Evolutionary conservation across 2,329 filamentous ascomycete genomes (phyloP).

Genomic region (Penicillium palitans): DNA sequence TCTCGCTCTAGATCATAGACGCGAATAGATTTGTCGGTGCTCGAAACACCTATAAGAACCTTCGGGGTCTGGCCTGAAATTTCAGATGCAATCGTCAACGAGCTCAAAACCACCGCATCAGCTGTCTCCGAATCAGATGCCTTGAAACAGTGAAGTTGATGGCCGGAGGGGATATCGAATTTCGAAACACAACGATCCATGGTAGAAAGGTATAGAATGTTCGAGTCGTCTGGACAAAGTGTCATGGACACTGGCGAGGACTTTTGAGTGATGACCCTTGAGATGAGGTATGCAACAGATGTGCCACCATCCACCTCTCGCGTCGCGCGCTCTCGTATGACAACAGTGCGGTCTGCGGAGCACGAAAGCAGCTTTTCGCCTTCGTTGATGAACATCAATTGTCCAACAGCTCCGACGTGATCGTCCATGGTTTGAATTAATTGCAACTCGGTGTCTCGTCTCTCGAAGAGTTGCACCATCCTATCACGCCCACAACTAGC

Average conservation of each 20-base stretch:
- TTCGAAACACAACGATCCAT: constrained; percentile 62
- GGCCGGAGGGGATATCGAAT: constrained; percentile 66
- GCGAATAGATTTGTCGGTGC: constrained; percentile 92
- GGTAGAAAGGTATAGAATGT: constrained; percentile 59
- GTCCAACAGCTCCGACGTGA: constrained; percentile 81
- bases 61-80: constrained; percentile 58
- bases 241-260: constrained; percentile 84
- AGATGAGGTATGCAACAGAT: constrained; percentile 72
- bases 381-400: constrained; percentile 72
- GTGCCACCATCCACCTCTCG: constrained; percentile 58
- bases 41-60: constrained; percentile 82
- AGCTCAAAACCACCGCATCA: constrained; percentile 81
- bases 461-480: constrained; percentile 85
- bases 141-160: constrained; percentile 72
- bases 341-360: constrained; percentile 82
- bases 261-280: constrained; percentile 77
- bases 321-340: constrained; percentile 75
- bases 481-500: constrained; percentile 85
- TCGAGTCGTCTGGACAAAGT: constrained; percentile 61
- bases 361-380: constrained; percentile 75
- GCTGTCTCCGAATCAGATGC: constrained; percentile 75
- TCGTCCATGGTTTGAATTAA: constrained; percentile 90
- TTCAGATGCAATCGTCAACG: constrained; percentile 62
- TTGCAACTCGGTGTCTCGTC: constrained; percentile 60
- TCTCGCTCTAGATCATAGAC: constrained; percentile 81